Evolutionary conservation across 1,284 basidiomycete genomes (phyloP).

Genomic region (Ustilago esculenta): DNA sequence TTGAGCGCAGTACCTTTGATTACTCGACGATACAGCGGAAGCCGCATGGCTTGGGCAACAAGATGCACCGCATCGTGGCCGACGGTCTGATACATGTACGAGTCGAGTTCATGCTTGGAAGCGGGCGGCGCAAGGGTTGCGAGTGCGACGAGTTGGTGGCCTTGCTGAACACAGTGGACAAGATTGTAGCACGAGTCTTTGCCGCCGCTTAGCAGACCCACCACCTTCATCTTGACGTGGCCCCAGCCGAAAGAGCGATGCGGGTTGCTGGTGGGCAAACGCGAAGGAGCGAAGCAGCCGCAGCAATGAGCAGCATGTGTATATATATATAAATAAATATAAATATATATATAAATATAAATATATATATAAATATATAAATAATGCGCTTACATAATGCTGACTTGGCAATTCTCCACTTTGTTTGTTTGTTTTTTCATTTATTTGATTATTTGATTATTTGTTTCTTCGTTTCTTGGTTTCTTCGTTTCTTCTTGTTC

Average conservation of each 20-base stretch:
- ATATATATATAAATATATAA: too few species aligned
- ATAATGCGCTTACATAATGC: too few species aligned
- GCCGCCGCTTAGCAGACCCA: conserved; percentile 93
- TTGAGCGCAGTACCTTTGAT: conserved; percentile 86
- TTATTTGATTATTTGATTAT: conserved; percentile 7
- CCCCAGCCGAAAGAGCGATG: too few species aligned
- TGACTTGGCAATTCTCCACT: too few species aligned
- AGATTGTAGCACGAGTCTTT: conserved; percentile 99
- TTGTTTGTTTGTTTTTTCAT: conserved; percentile 1
- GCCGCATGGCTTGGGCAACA: conserved; percentile 82
- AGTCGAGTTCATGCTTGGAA: conserved; percentile 96
- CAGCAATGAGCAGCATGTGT: too few species aligned
- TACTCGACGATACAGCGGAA: conserved; percentile 83
- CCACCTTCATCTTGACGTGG: conserved; percentile 79
- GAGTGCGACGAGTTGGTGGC: conserved; percentile 87
- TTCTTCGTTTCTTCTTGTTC: conserved; percentile 7
- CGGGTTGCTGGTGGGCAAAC: too few species aligned
- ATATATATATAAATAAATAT: too few species aligned
- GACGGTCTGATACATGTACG: conserved; percentile 97
- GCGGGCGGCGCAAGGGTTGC: conserved; percentile 84
- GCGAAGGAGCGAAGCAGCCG: too few species aligned
- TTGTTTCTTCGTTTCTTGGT: conserved; percentile 2
- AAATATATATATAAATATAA: too few species aligned
- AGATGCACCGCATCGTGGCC: conserved; percentile 92
- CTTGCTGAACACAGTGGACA: conserved; percentile 84